phyloP scores from a whole-genome alignment of 176 grass and related monocot genomes.

The Poa pratensis region DNA sequence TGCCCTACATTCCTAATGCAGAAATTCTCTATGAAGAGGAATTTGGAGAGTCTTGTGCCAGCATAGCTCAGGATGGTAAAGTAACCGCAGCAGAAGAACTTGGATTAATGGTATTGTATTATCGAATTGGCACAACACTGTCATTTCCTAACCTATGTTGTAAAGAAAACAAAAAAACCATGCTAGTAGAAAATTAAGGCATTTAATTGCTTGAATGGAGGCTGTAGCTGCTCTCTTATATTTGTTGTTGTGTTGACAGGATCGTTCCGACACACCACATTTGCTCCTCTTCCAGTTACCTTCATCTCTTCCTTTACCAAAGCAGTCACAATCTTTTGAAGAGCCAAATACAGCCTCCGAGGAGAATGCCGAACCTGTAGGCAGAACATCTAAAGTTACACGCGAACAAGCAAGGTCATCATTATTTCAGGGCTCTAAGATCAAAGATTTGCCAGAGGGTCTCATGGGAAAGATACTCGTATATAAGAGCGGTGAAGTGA shows the following conservation, averaged over 20 bases:
- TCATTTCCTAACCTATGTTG: background rate
- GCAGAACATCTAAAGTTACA: slow-evolving; percentile 11
- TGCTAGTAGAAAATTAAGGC: background rate
- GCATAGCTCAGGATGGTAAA: slow-evolving; percentile 21
- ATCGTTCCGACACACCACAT: slow-evolving; percentile 23
- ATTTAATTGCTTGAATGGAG: background rate
- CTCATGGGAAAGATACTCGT: slow-evolving; percentile 71
- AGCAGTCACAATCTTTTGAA: slow-evolving; percentile 14
- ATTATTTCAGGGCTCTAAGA: slow-evolving; percentile 41
- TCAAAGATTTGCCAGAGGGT: slow-evolving; percentile 71
- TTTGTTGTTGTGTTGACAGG: slow-evolving; percentile 50
- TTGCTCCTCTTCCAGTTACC: slow-evolving; percentile 76
- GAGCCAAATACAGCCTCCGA: background rate
- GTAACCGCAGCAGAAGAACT: slow-evolving; percentile 58
- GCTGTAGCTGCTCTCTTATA: background rate
- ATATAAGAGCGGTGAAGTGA: slow-evolving; percentile 80
- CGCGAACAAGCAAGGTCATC: background rate
- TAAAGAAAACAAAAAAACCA: too few relatives aligned
- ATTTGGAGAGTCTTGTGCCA: slow-evolving; percentile 60
- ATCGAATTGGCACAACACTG: background rate
- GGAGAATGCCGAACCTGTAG: slow-evolving; percentile 27
- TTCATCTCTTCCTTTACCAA: slow-evolving; percentile 51
- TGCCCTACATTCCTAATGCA: slow-evolving; percentile 29
- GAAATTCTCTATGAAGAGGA: slow-evolving; percentile 79
- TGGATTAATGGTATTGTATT: slow-evolving; percentile 56